These are phyloP conservation scores for Hibiscus mutabilis DNA, from an alignment of 345 rosid species.

Conservation along the genomic window DNA sequence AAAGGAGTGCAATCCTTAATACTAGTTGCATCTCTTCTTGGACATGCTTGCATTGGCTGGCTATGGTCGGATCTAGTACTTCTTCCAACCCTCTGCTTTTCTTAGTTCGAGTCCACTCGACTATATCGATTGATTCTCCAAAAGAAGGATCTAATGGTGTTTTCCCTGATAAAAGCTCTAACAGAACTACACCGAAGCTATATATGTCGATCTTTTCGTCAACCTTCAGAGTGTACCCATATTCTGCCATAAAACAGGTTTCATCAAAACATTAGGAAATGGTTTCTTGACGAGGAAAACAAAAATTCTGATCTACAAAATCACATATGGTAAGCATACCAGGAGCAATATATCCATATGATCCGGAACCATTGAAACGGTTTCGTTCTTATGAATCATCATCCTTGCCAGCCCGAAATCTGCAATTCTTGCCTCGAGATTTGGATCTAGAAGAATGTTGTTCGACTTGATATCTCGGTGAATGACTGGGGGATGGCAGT, in stretches of 20 bases:
- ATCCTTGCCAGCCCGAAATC: conserved; percentile 87
- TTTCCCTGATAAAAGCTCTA: conserved; percentile 76
- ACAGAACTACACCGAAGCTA: conserved; percentile 68
- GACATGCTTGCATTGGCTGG: conserved; percentile 71
- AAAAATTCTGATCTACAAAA: not conserved
- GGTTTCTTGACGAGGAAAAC: not conserved
- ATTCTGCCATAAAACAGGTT: conserved; percentile 37
- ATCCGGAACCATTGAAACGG: conserved; percentile 87
- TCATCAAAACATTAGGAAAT: not conserved
- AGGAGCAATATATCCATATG: conserved; percentile 89
- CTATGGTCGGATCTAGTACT: conserved; percentile 61
- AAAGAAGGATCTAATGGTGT: conserved; percentile 74
- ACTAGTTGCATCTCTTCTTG: conserved; percentile 84
- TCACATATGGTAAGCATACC: conserved; percentile 28
- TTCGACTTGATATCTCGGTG: conserved; percentile 93
- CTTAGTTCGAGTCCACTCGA: conserved; percentile 56
- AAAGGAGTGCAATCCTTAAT: conserved; percentile 60
- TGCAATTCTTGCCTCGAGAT: conserved; percentile 69
- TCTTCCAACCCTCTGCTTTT: conserved; percentile 43
- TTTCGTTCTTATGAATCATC: conserved; percentile 79
- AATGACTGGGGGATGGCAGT: conserved; percentile 71
- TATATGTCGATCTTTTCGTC: conserved; percentile 90
- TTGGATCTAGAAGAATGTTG: conserved; percentile 69
- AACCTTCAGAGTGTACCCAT: conserved; percentile 76
- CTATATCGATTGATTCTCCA: conserved; percentile 62